A percentile compares a stretch with the other conserved stretches of the same genome.
phyloP scores from a whole-genome alignment of 139 green algal species.

The Pedinophyceae sp. region DNA sequence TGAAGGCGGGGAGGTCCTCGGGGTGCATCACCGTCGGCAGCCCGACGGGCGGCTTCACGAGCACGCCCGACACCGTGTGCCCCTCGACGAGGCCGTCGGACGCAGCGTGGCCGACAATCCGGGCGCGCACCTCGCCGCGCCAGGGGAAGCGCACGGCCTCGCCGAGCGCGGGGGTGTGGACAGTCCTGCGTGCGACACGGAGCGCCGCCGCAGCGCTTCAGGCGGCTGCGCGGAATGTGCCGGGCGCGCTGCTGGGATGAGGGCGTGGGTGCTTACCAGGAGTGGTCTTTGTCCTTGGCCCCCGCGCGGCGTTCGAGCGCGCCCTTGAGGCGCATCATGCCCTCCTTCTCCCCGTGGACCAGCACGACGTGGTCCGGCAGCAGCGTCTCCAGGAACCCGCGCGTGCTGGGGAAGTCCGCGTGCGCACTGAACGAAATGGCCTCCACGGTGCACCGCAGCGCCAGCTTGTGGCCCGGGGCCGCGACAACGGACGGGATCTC shows the following conservation, averaged over 20 bases:
- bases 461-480: conserved; percentile 46
- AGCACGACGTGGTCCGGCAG: conserved; percentile 77
- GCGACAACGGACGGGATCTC: conserved; percentile 51
- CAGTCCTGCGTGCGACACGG: conserved; percentile 20
- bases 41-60: conserved; percentile 29
- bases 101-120: conserved; percentile 23
- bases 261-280: conserved; percentile 47
- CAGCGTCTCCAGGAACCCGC: conserved; percentile 71
- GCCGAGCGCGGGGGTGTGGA: conserved; percentile 43
- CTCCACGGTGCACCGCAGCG: conserved; percentile 54
- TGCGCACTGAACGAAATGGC: conserved; percentile 95
- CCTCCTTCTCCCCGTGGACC: conserved; percentile 86
- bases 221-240: neutral
- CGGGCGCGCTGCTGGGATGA: conserved; percentile 29
- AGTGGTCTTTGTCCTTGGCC: conserved; percentile 20
- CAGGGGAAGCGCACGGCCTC: conserved; percentile 19
- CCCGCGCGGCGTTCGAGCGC: conserved; percentile 45
- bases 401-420: conserved; percentile 93
- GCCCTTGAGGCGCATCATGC: conserved; percentile 55
- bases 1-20: conserved; percentile 74
- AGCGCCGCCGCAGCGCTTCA: neutral
- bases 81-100: conserved; percentile 36
- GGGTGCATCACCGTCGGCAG: conserved; percentile 53
- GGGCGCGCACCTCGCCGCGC: conserved; percentile 3
- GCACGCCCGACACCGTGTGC: conserved; percentile 17